Percentiles rank a stretch among this genome's conserved stretches.
phyloP scores from a whole-genome alignment of 2,329 filamentous ascomycete species.

The Fusarium luffae region DNA sequence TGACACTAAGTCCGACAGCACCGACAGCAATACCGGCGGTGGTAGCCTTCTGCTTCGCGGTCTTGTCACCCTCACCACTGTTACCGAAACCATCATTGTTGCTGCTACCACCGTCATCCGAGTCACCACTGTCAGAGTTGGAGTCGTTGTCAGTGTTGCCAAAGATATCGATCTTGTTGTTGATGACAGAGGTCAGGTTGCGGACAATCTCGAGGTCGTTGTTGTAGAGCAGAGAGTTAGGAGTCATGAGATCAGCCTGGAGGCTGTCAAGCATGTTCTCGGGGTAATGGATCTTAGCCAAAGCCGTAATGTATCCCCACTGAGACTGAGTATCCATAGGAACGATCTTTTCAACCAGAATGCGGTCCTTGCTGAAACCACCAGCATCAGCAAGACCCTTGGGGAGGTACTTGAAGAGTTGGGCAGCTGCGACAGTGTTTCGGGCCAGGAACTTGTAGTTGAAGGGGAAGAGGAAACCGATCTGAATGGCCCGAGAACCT shows the following conservation, averaged over 20 bases:
- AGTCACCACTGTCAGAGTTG: constrained; percentile 45
- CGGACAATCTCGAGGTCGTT: constrained; percentile 73
- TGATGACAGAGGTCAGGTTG: constrained; percentile 82
- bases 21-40: constrained; percentile 79
- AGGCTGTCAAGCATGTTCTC: constrained; percentile 74
- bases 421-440: constrained; percentile 77
- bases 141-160: constrained; percentile 55
- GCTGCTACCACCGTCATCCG: constrained; percentile 52
- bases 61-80: constrained; percentile 60
- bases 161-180: constrained; percentile 72
- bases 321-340: constrained; percentile 78
- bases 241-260: constrained; percentile 74
- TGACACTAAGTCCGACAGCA: constrained; percentile 79
- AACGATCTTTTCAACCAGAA: constrained; percentile 76
- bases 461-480: constrained; percentile 83
- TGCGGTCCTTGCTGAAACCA: constrained; percentile 65
- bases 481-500: constrained; percentile 79
- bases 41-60: constrained; percentile 70
- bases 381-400: constrained; percentile 72
- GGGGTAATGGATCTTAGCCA: constrained; percentile 77
- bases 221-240: constrained; percentile 79
- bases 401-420: constrained; percentile 86
- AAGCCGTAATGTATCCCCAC: constrained; percentile 83
- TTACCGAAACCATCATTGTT: constrained; percentile 56
- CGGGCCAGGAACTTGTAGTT: constrained; percentile 86